These are phyloP conservation scores for Curvularia sp. DNA, from an alignment of 2,329 filamentous ascomycete genomes.

Conservation along the genomic window DNA sequence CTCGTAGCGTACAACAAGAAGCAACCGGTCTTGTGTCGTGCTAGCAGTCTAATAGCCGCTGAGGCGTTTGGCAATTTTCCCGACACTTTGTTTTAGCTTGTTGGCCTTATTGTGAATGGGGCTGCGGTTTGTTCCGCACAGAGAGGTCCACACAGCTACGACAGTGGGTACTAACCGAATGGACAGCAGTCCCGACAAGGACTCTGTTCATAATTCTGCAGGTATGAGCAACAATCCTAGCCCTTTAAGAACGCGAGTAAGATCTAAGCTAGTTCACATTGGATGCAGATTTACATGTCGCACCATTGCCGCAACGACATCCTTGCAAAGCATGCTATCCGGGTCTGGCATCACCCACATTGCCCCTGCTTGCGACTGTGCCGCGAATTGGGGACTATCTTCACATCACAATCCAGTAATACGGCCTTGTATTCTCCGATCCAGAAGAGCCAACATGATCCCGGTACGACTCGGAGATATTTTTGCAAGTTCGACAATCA, in stretches of 20 bases:
- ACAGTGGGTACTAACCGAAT: neutral
- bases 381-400: slow-evolving; percentile 1
- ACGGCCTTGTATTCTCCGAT: neutral
- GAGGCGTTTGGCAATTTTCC: neutral
- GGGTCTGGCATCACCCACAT: slow-evolving; percentile 1
- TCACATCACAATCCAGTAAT: neutral
- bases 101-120: neutral
- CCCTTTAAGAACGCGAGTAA: neutral
- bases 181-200: neutral
- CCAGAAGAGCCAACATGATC: neutral
- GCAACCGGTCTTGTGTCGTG: neutral
- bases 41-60: neutral
- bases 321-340: slow-evolving; percentile 6
- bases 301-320: slow-evolving; percentile 8
- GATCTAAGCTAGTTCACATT: neutral
- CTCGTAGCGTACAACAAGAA: neutral
- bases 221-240: neutral
- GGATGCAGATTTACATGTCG: slow-evolving; percentile 10
- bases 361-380: neutral
- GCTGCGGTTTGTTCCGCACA: neutral
- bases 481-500: neutral
- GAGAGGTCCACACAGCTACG: neutral
- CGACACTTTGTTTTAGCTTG: neutral
- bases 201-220: neutral
- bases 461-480: neutral